Evolutionary conservation across 1,284 basidiomycete species (phyloP), one percentile per base, ranked within the genome.

Genomic region (Ceratobasidium sp.): DNA sequence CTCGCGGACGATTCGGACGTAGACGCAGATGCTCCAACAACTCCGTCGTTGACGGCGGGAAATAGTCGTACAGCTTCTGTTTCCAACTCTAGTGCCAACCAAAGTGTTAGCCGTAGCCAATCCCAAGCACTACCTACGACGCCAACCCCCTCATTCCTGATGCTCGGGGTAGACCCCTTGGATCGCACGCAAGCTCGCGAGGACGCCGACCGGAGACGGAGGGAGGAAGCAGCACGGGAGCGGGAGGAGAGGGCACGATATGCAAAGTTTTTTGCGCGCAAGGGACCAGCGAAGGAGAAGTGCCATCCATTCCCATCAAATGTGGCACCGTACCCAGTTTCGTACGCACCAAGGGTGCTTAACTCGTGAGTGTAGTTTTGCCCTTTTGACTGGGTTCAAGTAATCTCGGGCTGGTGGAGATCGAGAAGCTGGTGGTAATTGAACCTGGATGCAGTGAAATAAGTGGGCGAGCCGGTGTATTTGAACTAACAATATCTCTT

Each of bases 281-380:
- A 70, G 32, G 67, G 67, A 13, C 67, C 67, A 32, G 26, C 16
- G 13, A 70, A 70, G 30, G 67, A 75, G 23, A 41, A 49, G 21
- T 73, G 73, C n/a, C 74, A 75, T 61, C 73, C 74, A 21, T 75
- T 57, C 47, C 23, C 59, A 38, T 54, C 50, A 30, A 59, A 28
- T 28, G 55, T 49, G 21, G 72, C 63, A 7, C 74, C 74, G 35
- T 75, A 75, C 35, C 73, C 74, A 18, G 8, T 72, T 21, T 75
- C 74, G 38, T 75, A 75, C 49, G 66, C 73, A 54, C 41, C 54
- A 26, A 35, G 50, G 41, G 69, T 67, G 0, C 47, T 73, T 13
- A 73, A 75, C 69, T 67, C 73, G 74, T 75, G 43, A 63, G 74
- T 50, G 14, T 6, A 26, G 18, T 30, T 49, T 18, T 49, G 46